phyloP scores from a whole-genome alignment of 2,329 filamentous ascomycete genomes.

The Amphichorda felina region DNA sequence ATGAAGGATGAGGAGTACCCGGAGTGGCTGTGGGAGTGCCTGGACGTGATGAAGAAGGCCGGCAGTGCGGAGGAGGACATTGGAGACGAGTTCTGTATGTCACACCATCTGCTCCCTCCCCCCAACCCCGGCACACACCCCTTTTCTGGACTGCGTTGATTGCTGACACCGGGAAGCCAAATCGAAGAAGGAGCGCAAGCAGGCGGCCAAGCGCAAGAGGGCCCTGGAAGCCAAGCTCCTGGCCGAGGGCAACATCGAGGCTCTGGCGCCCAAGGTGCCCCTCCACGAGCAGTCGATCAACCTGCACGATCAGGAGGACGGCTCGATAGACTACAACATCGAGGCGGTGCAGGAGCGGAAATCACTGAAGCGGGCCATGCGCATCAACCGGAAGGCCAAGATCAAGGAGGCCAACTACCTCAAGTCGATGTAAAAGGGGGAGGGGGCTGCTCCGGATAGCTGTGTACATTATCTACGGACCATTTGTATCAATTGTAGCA shows the following conservation, averaged over 20 bases:
- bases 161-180: conserved; percentile 42
- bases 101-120: not conserved
- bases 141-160: not conserved
- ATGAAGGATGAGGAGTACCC: conserved; percentile 67
- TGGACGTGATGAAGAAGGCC: conserved; percentile 48
- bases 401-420: conserved; percentile 85
- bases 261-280: conserved; percentile 57
- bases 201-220: conserved; percentile 55
- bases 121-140: too few species aligned
- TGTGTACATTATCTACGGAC: conserved; percentile 13
- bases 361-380: conserved; percentile 59
- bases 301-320: conserved; percentile 41
- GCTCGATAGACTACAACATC: conserved; percentile 30
- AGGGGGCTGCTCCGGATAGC: conserved; percentile 1
- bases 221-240: conserved; percentile 45
- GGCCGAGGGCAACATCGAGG: conserved; percentile 53
- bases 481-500: conserved; percentile 4
- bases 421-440: conserved; percentile 53
- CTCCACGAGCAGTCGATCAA: conserved; percentile 70
- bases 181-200: conserved; percentile 68
- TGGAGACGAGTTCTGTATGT: conserved; percentile 72
- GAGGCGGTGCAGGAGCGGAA: conserved; percentile 38
- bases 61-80: conserved; percentile 39
- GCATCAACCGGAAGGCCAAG: conserved; percentile 58
- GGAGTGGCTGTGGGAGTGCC: conserved; percentile 64